A percentile compares a stretch with the other conserved stretches of the same genome.
Conservation (phyloP, 495 filamentous ascomycete genomes). For the Penicillium paxilli region DNA sequence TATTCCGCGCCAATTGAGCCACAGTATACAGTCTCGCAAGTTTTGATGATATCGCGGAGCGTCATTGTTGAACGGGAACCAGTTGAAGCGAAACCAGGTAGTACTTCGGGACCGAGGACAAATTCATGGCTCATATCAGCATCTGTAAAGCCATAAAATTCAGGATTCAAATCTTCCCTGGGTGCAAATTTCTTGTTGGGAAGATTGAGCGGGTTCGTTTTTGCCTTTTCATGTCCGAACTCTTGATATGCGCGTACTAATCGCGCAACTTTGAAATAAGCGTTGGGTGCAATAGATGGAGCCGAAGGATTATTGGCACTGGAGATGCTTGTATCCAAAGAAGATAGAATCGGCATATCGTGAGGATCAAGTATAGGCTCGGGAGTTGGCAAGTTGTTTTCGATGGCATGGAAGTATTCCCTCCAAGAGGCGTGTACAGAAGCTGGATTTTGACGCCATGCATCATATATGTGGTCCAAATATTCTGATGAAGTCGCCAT, state of each 20-base stretch:
- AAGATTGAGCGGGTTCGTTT: constrained; percentile 94
- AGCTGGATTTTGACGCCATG: constrained; percentile 89
- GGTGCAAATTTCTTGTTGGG: constrained; percentile 80
- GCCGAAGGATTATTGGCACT: constrained; percentile 94
- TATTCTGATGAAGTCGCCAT: constrained; percentile 92
- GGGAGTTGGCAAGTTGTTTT: constrained; percentile 67
- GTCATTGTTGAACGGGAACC: constrained; percentile 88
- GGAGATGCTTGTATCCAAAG: constrained; percentile 66
- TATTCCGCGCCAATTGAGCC: constrained; percentile 96
- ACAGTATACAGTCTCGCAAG: constrained; percentile 95
- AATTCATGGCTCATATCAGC: constrained; percentile 93
- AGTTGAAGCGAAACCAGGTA: constrained; percentile 87
- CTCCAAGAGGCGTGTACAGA: constrained; percentile 99
- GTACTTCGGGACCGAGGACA: constrained; percentile 87
- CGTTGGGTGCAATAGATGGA: constrained; percentile 88
- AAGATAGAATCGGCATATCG: background rate
- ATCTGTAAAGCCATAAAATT: constrained; percentile 94
- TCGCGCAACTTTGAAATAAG: constrained; percentile 96
- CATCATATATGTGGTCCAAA: constrained; percentile 98
- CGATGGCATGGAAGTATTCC: constrained; percentile 99
- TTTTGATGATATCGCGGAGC: constrained; percentile 85
- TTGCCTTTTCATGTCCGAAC: constrained; percentile 95
- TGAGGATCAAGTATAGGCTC: background rate
- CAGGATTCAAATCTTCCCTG: constrained; percentile 89
- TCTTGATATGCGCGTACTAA: constrained; percentile 96